A percentile compares a stretch with the other conserved stretches of the same genome.
Conservation (phyloP, 1,284 basidiomycete species). For the Leucoagaricus sp. region DNA sequence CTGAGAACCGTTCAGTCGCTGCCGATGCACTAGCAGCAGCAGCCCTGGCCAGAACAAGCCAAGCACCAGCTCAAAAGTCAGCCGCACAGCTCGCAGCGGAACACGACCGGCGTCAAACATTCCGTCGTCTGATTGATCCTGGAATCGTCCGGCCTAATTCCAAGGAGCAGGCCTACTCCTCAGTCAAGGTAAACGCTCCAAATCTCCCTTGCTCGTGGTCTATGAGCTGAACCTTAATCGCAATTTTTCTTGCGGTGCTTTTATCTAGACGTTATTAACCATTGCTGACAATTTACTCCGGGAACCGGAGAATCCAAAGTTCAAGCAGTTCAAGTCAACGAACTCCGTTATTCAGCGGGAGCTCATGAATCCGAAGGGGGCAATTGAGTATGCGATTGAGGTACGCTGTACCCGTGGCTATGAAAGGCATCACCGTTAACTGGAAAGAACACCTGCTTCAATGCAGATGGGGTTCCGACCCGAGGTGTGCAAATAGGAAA, state of each 20-base stretch:
- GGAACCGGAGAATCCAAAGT: conserved; percentile 72
- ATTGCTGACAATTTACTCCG: conserved; percentile 73
- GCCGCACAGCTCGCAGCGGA: conserved; percentile 51
- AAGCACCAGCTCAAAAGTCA: conserved; percentile 27
- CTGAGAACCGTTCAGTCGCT: conserved; percentile 23
- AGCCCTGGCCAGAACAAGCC: conserved; percentile 41
- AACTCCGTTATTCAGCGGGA: conserved; percentile 66
- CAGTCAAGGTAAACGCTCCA: conserved; percentile 55
- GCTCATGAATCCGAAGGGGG: conserved; percentile 61
- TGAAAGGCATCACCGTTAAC: conserved; percentile 16
- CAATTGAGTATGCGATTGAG: conserved; percentile 75
- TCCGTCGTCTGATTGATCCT: conserved; percentile 72
- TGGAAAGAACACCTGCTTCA: conserved; percentile 9
- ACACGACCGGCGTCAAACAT: conserved; percentile 65
- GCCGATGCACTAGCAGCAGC: conserved; percentile 44
- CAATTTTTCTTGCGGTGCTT: conserved; percentile 13
- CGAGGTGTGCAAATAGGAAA: conserved; percentile 40
- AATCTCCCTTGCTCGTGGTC: background rate
- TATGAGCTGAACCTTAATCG: conserved; percentile 10
- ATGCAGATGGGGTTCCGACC: conserved; percentile 70
- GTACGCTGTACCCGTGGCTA: conserved; percentile 38
- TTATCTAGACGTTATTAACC: conserved; percentile 57
- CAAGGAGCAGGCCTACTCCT: conserved; percentile 55
- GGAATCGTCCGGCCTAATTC: conserved; percentile 75
- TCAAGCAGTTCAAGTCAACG: conserved; percentile 70